These are phyloP conservation scores for Eremochloa ophiuroides DNA, from an alignment of 176 grass and related monocot genomes.

Conservation along the genomic window DNA sequence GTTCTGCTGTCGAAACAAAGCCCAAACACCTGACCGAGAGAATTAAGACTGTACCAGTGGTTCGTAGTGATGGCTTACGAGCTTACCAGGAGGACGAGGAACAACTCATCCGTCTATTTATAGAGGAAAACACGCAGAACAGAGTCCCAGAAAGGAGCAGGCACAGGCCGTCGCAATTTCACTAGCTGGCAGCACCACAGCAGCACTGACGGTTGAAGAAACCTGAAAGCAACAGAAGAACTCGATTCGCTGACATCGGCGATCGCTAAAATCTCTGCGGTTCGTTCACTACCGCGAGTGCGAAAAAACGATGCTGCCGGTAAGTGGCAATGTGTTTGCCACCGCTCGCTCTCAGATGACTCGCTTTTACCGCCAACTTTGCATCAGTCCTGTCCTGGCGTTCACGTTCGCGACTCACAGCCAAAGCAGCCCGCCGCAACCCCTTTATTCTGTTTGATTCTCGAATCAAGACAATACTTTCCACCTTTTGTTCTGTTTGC, in stretches of 20 bases:
- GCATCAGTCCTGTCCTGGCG: constrained; percentile 24
- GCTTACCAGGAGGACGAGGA: neutral
- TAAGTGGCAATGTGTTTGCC: neutral
- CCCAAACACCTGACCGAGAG: neutral
- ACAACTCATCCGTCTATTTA: constrained; percentile 16
- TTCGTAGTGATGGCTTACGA: neutral
- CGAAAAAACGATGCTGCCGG: neutral
- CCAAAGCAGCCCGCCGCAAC: constrained; percentile 8
- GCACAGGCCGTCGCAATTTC: neutral
- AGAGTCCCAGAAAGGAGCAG: neutral
- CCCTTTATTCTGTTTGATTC: neutral
- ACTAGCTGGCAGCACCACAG: constrained; percentile 24
- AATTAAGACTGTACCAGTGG: neutral
- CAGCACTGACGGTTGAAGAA: constrained; percentile 6
- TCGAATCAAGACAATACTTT: too few relatives aligned
- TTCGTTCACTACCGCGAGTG: neutral
- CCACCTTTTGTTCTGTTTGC: too few relatives aligned
- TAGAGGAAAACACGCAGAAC: constrained; percentile 2
- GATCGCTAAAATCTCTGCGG: neutral
- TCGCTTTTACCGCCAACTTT: neutral
- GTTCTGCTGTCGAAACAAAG: neutral
- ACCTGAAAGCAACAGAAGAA: constrained; percentile 29
- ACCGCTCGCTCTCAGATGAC: constrained; percentile 3
- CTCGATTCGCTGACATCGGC: constrained; percentile 31
- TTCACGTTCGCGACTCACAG: constrained; percentile 21